phyloP scores from a whole-genome alignment of 257 asterid species.

The Coffea eugenioides region DNA sequence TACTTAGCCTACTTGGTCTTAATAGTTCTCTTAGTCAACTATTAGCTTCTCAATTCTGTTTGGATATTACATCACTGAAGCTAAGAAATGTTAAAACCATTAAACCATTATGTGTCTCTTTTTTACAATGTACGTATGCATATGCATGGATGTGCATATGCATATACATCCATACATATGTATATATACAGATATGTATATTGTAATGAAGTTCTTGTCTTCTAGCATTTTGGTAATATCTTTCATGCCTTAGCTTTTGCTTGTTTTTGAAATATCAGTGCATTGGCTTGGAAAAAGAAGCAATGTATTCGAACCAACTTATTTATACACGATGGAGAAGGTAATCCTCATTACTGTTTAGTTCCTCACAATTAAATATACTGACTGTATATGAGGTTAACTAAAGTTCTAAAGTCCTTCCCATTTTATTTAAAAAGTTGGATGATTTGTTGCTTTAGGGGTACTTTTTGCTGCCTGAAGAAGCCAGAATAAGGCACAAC shows the following conservation, averaged over 20 bases:
- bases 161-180: no score
- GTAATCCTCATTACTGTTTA: conserved; percentile 31
- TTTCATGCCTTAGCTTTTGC: conserved; percentile 25
- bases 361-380: conserved; percentile 3
- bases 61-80: background rate
- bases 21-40: background rate
- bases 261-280: conserved; percentile 58
- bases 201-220: background rate
- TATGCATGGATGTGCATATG: no score
- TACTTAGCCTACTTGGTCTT: background rate
- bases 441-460: conserved; percentile 47
- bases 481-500: conserved; percentile 74
- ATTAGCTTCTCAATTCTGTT: background rate
- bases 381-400: background rate
- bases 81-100: no score
- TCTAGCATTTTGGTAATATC: background rate
- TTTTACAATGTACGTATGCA: background rate
- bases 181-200: no score
- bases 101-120: background rate
- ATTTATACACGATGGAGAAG: conserved; percentile 86
- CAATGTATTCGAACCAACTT: conserved; percentile 86
- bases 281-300: conserved; percentile 94
- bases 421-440: background rate
- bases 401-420: background rate
- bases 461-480: conserved; percentile 89